Evolutionary conservation across 768 basidiomycete species (phyloP).

Genomic region (Coprinellus aureogranulatus): DNA sequence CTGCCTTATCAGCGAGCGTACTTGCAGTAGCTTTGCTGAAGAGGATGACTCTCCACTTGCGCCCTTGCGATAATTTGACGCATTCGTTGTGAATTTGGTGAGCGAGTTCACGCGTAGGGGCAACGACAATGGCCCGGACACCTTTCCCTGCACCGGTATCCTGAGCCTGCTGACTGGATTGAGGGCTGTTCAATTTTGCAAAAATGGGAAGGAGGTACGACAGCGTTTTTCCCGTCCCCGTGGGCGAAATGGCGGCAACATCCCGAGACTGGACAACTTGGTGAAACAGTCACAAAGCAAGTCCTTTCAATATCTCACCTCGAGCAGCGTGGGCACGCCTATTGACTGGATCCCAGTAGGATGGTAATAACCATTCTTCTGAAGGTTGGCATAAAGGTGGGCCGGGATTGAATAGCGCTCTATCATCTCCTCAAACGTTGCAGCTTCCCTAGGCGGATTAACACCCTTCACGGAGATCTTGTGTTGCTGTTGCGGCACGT

Average conservation of each 20-base stretch:
- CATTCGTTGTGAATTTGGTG: constrained; percentile 94
- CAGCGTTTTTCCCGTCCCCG: constrained; percentile 95
- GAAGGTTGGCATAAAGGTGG: constrained; percentile 64
- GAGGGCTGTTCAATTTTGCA: constrained; percentile 53
- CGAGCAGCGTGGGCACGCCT: constrained; percentile 75
- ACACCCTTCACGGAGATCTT: constrained; percentile 50
- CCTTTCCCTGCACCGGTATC: constrained; percentile 48
- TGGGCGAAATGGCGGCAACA: constrained; percentile 92
- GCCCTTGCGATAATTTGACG: constrained; percentile 72
- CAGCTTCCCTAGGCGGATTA: constrained; percentile 58
- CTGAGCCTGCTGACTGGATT: constrained; percentile 37
- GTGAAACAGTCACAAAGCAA: neutral
- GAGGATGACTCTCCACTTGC: constrained; percentile 79
- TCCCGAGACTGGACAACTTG: constrained; percentile 61
- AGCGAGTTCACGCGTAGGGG: constrained; percentile 93
- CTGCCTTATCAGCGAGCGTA: constrained; percentile 70
- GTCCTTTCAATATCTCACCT: constrained; percentile 43
- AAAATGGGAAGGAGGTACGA: constrained; percentile 88
- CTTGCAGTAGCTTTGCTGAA: constrained; percentile 90
- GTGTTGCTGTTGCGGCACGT: constrained; percentile 1
- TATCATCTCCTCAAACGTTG: constrained; percentile 58
- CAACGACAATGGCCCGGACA: constrained; percentile 76
- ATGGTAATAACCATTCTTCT: constrained; percentile 52
- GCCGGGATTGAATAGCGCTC: constrained; percentile 58
- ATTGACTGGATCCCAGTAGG: constrained; percentile 84